phyloP scores from a whole-genome alignment of 1,284 basidiomycete species.

The Cryptococcus hybrid region DNA sequence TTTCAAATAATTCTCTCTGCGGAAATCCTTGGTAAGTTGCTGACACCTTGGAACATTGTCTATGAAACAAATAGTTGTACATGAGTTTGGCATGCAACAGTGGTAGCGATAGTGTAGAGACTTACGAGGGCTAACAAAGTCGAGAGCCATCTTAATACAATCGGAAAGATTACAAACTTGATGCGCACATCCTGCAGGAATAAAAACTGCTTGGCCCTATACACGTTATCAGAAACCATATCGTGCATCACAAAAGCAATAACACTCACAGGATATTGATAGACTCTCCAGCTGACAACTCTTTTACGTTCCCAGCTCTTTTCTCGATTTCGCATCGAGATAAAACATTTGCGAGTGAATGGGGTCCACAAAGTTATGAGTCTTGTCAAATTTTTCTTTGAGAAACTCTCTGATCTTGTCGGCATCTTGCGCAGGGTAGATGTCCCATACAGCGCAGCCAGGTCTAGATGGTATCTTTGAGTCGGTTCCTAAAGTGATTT shows the following conservation, averaged over 20 bases:
- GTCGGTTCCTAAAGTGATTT: no score
- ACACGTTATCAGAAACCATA: neutral
- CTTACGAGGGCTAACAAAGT: slow-evolving; percentile 79
- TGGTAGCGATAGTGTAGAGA: slow-evolving; percentile 1
- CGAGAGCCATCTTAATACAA: slow-evolving; percentile 93
- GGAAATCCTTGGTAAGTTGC: slow-evolving; percentile 79
- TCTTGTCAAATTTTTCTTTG: slow-evolving; percentile 43
- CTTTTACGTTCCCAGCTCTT: slow-evolving; percentile 65
- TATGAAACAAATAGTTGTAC: slow-evolving; percentile 6
- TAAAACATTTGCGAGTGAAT: slow-evolving; percentile 91
- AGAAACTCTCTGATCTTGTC: slow-evolving; percentile 73
- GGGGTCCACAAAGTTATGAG: slow-evolving; percentile 60
- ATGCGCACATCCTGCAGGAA: slow-evolving; percentile 93
- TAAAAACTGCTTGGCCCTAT: slow-evolving; percentile 86
- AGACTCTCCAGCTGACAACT: slow-evolving; percentile 76
- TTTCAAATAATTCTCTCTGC: slow-evolving; percentile 77
- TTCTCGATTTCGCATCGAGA: slow-evolving; percentile 67
- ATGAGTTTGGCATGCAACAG: no score
- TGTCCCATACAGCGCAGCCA: slow-evolving; percentile 88
- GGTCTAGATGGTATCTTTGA: slow-evolving; percentile 29
- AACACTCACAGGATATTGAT: slow-evolving; percentile 64
- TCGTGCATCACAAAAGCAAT: no score
- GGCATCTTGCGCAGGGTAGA: slow-evolving; percentile 82
- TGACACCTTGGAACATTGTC: slow-evolving; percentile 86
- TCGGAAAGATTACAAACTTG: slow-evolving; percentile 77